These are phyloP conservation scores for grape (Vitis vinifera) DNA, from an alignment of 164 flowering plant genomes.

Conservation along the genomic window DNA sequence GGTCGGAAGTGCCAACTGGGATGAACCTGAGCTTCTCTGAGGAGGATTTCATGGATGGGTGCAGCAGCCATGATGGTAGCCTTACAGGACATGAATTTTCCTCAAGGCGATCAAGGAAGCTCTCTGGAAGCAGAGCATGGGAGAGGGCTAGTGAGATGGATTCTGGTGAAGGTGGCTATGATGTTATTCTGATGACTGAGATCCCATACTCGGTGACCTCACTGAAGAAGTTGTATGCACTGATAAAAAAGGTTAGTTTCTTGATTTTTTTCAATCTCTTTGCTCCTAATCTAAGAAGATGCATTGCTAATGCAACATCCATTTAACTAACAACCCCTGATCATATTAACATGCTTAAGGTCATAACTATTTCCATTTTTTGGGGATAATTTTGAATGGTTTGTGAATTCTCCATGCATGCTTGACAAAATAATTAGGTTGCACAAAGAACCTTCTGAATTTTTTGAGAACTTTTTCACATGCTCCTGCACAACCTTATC, in stretches of 20 bases:
- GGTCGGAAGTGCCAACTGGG: conserved; percentile 46
- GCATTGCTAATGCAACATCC: neutral
- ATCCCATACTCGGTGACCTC: conserved; percentile 66
- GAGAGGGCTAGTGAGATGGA: conserved; percentile 77
- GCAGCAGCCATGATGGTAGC: conserved; percentile 91
- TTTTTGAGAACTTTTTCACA: neutral
- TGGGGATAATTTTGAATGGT: neutral
- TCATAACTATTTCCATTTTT: neutral
- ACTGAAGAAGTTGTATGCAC: conserved; percentile 70
- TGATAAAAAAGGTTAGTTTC: conserved; percentile 75
- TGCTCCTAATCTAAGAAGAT: neutral
- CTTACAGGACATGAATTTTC: conserved; percentile 57
- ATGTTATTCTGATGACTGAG: conserved; percentile 82
- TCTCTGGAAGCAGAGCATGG: conserved; percentile 93
- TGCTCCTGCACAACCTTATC: neutral
- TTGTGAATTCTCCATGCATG: neutral
- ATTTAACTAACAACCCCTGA: too few species aligned
- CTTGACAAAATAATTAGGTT: neutral
- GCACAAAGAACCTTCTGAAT: neutral
- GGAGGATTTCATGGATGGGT: conserved; percentile 84
- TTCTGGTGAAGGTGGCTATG: conserved; percentile 80
- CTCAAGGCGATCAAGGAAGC: conserved; percentile 80
- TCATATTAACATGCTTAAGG: neutral
- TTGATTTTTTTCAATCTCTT: neutral
- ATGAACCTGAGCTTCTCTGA: conserved; percentile 79